Evolutionary conservation across 73 alveolate species (phyloP), one percentile per base, ranked within the genome.

Genomic region (Urostyla sp.): DNA sequence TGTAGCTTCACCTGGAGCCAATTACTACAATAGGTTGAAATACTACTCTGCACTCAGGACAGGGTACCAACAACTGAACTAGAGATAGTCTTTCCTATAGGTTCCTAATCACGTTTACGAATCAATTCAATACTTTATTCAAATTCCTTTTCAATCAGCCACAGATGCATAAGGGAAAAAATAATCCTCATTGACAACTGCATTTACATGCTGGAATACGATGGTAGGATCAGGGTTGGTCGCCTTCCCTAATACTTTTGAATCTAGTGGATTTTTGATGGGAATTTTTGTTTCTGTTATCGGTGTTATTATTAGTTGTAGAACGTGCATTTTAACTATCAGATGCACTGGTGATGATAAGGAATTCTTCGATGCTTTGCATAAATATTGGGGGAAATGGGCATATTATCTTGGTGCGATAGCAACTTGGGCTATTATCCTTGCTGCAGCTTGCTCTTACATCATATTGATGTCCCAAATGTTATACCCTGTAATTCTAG

Each of bases 181-280:
- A 67, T 34, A 75, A 30, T 37, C 76, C 51, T 80, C 92, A 16
- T 3, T 86, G 13, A 79, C 78, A 30, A 87, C 94, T 5, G 84
- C 87, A 6, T 87, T 90, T 67, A 83, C 95, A 10, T 83, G 88
- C 16, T 93, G 98, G 97, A 93, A 93, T 67, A 93, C 96, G 15
- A 93, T 93, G 98, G 82, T 93, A 23, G 98, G 98, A 0, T 90
- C 96, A 6, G 67, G 93, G 0, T 77, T 90, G 26, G 84, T 93
- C 20, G 78, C 95, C 31, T 53, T 90, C 16, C 98, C 98, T 27
- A 87, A 91, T 90, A 72, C 86, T 27, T 78, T 90, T 40, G 79
- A 82, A 45, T 45, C 63, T 37, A 80, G 95, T 0, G 98, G 98
- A 0, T 73, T 93, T 51, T 52, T 93, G 1, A 86, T 91, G 21